A percentile compares a stretch with the other conserved stretches of the same genome.
These are phyloP conservation scores for Kluyveromyces starmeri DNA, from an alignment of 805 yeast genomes.

Conservation along the genomic window DNA sequence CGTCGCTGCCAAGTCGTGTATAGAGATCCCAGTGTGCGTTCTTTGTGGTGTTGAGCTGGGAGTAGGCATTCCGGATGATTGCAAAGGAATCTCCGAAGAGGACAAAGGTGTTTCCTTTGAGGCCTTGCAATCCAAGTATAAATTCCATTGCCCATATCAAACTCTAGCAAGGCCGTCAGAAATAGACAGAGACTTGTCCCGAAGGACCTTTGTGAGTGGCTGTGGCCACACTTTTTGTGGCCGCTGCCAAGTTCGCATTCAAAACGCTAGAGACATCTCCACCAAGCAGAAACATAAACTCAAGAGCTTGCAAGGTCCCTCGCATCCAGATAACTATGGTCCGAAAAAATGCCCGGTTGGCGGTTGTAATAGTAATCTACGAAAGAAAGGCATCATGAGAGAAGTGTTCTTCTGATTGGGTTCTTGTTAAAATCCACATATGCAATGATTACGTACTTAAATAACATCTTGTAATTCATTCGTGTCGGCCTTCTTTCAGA, in stretches of 20 bases:
- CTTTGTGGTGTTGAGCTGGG: constrained; percentile 70
- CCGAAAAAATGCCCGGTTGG: constrained; percentile 51
- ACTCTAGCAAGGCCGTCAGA: constrained; percentile 40
- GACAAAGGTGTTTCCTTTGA: constrained; percentile 24
- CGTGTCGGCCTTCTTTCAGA: too few relatives aligned
- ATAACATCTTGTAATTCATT: too few relatives aligned
- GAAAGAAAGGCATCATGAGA: constrained; percentile 41
- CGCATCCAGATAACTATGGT: constrained; percentile 39
- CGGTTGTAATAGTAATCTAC: constrained; percentile 38
- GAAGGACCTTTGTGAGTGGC: constrained; percentile 50
- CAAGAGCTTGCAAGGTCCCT: constrained; percentile 23
- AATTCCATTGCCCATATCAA: constrained; percentile 59
- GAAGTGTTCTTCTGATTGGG: constrained; percentile 41
- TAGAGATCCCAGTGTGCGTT: constrained; percentile 44
- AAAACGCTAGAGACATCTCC: constrained; percentile 28
- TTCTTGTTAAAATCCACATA: too few relatives aligned
- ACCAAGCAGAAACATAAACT: constrained; percentile 19
- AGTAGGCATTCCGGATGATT: constrained; percentile 54
- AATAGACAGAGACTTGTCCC: constrained; percentile 52
- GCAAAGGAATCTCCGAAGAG: constrained; percentile 23
- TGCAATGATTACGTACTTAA: too few relatives aligned
- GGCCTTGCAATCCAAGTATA: constrained; percentile 26
- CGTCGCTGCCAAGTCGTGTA: constrained; percentile 24
- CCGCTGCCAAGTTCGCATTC: constrained; percentile 64
- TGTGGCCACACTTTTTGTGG: constrained; percentile 91